Evolutionary conservation across 1,284 basidiomycete genomes (phyloP), one percentile per base, ranked within the genome.

Genomic region (Agaricales sp.): DNA sequence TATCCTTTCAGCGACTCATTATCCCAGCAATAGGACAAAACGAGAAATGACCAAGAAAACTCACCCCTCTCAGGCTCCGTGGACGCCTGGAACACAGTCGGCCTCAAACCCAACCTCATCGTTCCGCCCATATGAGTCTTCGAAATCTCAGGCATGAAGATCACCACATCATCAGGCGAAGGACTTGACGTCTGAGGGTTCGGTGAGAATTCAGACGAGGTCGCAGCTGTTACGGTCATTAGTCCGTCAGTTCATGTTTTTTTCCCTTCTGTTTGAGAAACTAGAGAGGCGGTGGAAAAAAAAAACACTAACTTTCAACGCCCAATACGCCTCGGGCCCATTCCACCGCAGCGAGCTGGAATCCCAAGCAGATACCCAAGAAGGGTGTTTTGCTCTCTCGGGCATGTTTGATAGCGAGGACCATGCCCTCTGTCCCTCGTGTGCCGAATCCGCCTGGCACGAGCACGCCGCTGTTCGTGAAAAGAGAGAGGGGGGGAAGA

Each of bases 61-160:
- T n/a, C n/a, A n/a, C n/a, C n/a, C n/a, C n/a, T n/a, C n/a, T n/a
- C n/a, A n/a, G n/a, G n/a, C n/a, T n/a, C n/a, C 76, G 81, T 83
- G 45, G 64, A 59, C 55, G 77, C 76, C 2, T 85, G 77, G 63
- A 99, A 98, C 48, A 97, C 77, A 2, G 95, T 98, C 3, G 96
- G 93, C 18, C 95, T 82, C 47, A 99, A 74, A 19, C 95, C 95
- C 13, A 98, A 78, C 18, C 95, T 85, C 95, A 99, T 99, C 19
- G 95, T 99, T 22, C 95, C 95, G 50, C 95, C 95, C 77, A 99
- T 91, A 58, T 99, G 93, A 4, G 94, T 98, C 63, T 89, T 91
- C 43, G 92, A 96, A 58, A 99, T 91, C 66, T 99, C 95, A 23
- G 95, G 95, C 95, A 99, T 99, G 78, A 95, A 99, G 57, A 98